Base-by-base conservation (phyloP, 169 alveolate genomes). In the Cryptosporidium xiaoi region DNA sequence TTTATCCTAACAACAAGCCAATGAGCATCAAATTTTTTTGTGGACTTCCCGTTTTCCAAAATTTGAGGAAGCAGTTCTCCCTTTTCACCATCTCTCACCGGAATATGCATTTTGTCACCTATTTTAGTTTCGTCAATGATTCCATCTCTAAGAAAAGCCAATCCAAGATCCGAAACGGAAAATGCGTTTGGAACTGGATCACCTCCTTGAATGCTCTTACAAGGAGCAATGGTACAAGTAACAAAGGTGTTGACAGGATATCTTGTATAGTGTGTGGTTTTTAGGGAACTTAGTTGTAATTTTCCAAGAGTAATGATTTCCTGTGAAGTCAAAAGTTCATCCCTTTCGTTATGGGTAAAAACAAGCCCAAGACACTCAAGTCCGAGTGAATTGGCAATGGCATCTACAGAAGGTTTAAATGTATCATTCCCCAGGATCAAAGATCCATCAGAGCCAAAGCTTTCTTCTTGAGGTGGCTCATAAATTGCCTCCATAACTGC, bases 401-500 rank as follows among this genome's bases (percentile, higher is more conserved):
- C 85, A 87, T 97, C 99, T 15, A 95, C 98, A 18, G 92, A 48
- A 24, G 69, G 56, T 65, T 92, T 71, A 66, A 94, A 92, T 18
- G 71, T 82, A 46, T 93, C 97, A 31, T 18, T 29, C 58, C 50
- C 69, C 16, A 84, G 82, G 27, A 58, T 27, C 33, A 84, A 50
- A 29, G 48, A 56, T 12, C 82, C 93, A 3, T 90, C 65, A 20
- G 33, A 62, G 15, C 91, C 91, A 16, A 92, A 68, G 65, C 95
- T 95, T 31, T 97, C 96, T 3, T 90, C 83, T 92, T 97, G 98
- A 18, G 98, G 98, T 2, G 99, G 99, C 83, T 97, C 99, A 90
- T 97, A 97, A n/a, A 97, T 92, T 29, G 99, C 98, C 90, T 97
- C 99, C 64, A 97, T 94, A 40, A 97, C 98, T 2, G 99, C 99